Evolutionary conservation across 202 grass and related monocot genomes (phyloP).

Genomic region (Panicum virgatum): DNA sequence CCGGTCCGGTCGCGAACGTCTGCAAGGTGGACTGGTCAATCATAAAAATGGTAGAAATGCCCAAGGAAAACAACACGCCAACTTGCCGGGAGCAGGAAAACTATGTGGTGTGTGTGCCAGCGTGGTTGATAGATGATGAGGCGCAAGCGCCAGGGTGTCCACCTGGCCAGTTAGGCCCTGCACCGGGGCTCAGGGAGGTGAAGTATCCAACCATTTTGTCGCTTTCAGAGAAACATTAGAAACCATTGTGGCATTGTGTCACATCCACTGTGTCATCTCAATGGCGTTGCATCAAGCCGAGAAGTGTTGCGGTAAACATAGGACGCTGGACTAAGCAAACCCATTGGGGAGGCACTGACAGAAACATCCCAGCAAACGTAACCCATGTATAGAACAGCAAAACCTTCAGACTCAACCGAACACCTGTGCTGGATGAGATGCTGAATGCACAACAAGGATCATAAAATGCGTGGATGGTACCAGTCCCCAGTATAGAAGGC

Average conservation of each 20-base stretch:
- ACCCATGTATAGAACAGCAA: not conserved
- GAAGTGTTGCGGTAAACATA: not conserved
- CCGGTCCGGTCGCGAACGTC: not conserved
- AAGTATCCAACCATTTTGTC: conserved; percentile 25
- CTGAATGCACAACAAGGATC: not conserved
- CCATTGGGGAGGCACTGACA: not conserved
- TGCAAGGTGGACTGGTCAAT: not conserved
- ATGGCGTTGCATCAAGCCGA: not conserved
- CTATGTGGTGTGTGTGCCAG: not conserved
- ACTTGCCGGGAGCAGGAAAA: conserved; percentile 15
- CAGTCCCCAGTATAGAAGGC: not conserved
- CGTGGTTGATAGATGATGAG: conserved; percentile 1
- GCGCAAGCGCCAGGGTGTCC: not conserved
- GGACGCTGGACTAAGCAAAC: not conserved
- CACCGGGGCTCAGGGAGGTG: not conserved
- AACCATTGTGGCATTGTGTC: too few species aligned
- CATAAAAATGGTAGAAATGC: not conserved
- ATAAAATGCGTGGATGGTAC: not conserved
- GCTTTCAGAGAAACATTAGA: conserved; percentile 30
- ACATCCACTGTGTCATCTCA: not conserved
- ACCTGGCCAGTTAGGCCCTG: conserved; percentile 13
- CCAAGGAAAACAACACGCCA: conserved; percentile 18
- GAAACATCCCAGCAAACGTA: not conserved
- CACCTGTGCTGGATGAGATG: not conserved
- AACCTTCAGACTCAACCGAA: not conserved